Conservation (phyloP, 768 basidiomycete species). For the Cubamyces sp. region DNA sequence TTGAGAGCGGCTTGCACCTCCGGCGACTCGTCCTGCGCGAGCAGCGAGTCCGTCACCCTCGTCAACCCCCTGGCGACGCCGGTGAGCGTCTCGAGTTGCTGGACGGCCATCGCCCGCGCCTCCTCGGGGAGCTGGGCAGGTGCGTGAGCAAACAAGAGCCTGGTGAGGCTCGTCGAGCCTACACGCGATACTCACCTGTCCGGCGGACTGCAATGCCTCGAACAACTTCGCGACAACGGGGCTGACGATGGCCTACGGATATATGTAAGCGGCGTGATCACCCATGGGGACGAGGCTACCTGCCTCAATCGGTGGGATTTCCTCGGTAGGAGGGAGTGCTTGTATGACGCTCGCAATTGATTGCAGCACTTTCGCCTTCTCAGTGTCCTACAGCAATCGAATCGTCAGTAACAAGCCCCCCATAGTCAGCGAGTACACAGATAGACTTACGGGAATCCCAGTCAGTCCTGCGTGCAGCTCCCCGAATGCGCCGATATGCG, state of each 20-base stretch:
- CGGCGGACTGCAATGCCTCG: constrained; percentile 59
- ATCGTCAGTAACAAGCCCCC: neutral
- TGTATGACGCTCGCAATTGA: constrained; percentile 94
- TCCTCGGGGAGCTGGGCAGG: constrained; percentile 67
- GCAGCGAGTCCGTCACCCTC: constrained; percentile 67
- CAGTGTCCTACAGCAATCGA: constrained; percentile 60
- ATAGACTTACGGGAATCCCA: constrained; percentile 65
- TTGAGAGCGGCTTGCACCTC: constrained; percentile 54
- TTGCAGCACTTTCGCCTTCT: constrained; percentile 89
- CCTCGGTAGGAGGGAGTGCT: constrained; percentile 79
- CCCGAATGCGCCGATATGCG: constrained; percentile 84
- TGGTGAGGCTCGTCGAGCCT: too few species aligned
- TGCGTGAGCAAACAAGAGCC: neutral
- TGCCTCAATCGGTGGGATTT: constrained; percentile 78
- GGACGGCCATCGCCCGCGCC: constrained; percentile 63
- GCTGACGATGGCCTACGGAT: constrained; percentile 66
- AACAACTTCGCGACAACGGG: constrained; percentile 75
- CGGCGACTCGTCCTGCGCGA: constrained; percentile 60
- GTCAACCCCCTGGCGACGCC: constrained; percentile 90
- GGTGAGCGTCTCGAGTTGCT: constrained; percentile 78
- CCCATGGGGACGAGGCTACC: neutral
- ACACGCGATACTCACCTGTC: constrained; percentile 46
- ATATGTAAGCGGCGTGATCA: neutral
- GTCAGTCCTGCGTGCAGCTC: constrained; percentile 79
- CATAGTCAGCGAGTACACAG: neutral